Evolutionary conservation across 139 green algal genomes (phyloP).

Genomic region (Volvox reticuliferus): DNA sequence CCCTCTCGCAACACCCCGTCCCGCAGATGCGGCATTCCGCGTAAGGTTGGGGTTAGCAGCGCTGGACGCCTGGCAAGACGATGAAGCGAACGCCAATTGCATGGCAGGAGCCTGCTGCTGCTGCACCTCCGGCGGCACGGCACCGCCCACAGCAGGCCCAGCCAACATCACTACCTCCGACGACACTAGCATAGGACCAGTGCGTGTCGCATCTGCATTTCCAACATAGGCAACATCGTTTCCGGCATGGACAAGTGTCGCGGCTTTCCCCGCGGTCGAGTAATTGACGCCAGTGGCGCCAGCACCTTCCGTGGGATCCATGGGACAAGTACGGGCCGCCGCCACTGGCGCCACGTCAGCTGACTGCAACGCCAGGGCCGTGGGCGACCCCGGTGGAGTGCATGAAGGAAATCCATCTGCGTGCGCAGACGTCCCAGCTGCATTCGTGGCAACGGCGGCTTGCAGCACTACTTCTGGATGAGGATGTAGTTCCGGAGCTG

Average conservation of each 20-base stretch:
- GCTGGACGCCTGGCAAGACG: not conserved
- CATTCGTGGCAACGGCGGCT: no score
- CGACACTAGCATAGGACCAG: not conserved
- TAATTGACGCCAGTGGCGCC: no score
- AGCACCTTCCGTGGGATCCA: no score
- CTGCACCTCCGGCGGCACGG: not conserved
- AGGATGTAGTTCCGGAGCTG: not conserved
- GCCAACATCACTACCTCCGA: not conserved
- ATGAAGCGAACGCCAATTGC: not conserved
- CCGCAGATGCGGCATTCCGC: not conserved
- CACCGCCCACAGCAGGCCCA: not conserved
- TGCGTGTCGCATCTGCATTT: no score
- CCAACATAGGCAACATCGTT: no score
- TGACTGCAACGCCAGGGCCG: no score
- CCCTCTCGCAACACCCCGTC: not conserved
- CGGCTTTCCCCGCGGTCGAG: no score
- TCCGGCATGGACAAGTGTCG: no score
- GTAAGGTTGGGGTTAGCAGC: not conserved
- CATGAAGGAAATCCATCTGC: not conserved
- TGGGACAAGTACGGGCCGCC: no score
- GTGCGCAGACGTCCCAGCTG: no score
- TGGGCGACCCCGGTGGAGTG: no score
- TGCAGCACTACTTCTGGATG: not conserved
- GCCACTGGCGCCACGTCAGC: no score
- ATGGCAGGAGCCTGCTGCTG: not conserved